Percentiles rank a stretch among this genome's conserved stretches.
phyloP scores from a whole-genome alignment of 371 early-diverging fungal genomes.

The Mucor plumbeus region DNA sequence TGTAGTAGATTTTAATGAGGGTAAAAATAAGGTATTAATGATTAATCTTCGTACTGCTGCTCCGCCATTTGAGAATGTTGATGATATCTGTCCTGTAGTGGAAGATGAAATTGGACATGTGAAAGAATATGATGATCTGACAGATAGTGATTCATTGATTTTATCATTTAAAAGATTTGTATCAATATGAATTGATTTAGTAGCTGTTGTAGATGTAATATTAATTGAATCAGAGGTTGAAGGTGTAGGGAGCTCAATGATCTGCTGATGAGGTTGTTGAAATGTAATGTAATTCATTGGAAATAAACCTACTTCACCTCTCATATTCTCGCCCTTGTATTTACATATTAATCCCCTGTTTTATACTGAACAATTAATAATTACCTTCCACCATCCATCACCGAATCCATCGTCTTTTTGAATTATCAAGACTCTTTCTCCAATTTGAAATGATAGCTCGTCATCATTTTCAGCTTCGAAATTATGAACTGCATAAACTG shows the following conservation, averaged over 20 bases:
- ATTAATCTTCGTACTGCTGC: conserved; percentile 5
- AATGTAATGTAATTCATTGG: conserved; percentile 76
- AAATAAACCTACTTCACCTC: conserved; percentile 72
- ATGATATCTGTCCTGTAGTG: not conserved
- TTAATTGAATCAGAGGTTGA: conserved; percentile 12
- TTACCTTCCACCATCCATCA: conserved; percentile 91
- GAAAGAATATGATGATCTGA: conserved; percentile 15
- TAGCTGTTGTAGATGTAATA: not conserved
- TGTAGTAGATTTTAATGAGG: conserved; percentile 14
- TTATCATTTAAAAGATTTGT: not conserved
- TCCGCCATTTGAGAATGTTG: not conserved
- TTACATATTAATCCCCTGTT: conserved; percentile 46
- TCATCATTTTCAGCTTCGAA: conserved; percentile 78
- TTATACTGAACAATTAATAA: not conserved
- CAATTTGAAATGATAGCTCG: conserved; percentile 73
- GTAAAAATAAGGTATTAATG: conserved; percentile 21
- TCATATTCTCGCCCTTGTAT: conserved; percentile 46
- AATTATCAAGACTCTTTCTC: conserved; percentile 75
- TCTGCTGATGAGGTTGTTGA: conserved; percentile 55
- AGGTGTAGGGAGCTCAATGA: conserved; percentile 19
- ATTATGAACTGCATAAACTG: conserved; percentile 70
- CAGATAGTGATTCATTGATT: conserved; percentile 1
- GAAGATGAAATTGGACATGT: conserved; percentile 7
- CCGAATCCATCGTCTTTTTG: conserved; percentile 80
- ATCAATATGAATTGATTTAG: conserved; percentile 3